phyloP scores from a whole-genome alignment of 2,329 filamentous ascomycete genomes.

The Alternaria incomplexa region DNA sequence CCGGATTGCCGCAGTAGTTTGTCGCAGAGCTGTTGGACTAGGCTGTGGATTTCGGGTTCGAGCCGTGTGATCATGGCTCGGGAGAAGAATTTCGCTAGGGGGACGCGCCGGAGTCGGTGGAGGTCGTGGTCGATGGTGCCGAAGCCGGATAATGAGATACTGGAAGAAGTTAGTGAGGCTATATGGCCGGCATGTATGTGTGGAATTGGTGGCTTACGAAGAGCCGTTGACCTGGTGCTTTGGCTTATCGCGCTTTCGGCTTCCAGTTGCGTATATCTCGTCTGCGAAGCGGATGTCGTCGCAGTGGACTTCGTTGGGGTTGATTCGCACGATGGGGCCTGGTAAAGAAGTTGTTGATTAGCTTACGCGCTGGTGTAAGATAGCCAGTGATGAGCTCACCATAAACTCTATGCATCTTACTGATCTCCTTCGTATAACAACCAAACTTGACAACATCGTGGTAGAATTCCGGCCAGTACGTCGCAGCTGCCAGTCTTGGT shows the following conservation, averaged over 20 bases:
- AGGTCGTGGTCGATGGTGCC: constrained; percentile 36
- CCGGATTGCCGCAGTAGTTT: constrained; percentile 30
- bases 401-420: constrained; percentile 46
- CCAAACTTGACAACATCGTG: constrained; percentile 43
- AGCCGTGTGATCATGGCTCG: constrained; percentile 31
- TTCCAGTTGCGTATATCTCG: constrained; percentile 37
- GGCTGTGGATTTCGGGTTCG: constrained; percentile 27
- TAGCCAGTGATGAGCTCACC: constrained; percentile 19
- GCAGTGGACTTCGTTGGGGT: constrained; percentile 41
- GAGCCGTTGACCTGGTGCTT: constrained; percentile 34
- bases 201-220: constrained; percentile 16
- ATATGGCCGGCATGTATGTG: background rate
- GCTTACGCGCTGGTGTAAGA: background rate
- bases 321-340: constrained; percentile 45
- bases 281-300: constrained; percentile 39
- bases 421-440: constrained; percentile 42
- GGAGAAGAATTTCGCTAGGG: constrained; percentile 48
- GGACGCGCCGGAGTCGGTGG: constrained; percentile 39
- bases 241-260: constrained; percentile 33
- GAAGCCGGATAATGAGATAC: constrained; percentile 30
- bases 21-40: constrained; percentile 33
- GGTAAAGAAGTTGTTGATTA: background rate
- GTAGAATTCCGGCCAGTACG: constrained; percentile 45
- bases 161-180: background rate
- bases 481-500: constrained; percentile 44